Percentiles rank a stretch among this genome's conserved stretches.
Conservation (phyloP, 176 grass and related monocot species). For the Triticum aestivum region DNA sequence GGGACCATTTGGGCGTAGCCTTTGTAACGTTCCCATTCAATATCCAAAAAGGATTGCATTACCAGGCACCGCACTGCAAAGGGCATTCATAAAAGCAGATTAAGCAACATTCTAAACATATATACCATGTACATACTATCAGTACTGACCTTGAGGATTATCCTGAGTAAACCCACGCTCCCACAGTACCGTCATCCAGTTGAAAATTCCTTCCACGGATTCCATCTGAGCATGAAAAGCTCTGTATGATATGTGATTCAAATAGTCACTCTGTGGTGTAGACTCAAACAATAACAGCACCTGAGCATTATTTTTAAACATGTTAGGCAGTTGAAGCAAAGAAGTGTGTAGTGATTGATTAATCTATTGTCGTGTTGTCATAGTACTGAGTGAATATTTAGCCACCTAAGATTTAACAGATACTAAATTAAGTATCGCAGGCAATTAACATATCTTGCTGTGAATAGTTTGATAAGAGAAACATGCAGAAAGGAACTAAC, state of each 20-base stretch:
- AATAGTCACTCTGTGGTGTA: conserved; percentile 43
- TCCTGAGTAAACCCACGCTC: conserved; percentile 92
- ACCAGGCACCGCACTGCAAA: conserved; percentile 79
- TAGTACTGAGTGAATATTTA: neutral
- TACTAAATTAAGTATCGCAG: neutral
- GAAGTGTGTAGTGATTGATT: neutral
- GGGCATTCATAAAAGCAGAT: conserved; percentile 30
- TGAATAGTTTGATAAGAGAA: conserved; percentile 7
- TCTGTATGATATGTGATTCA: conserved; percentile 19
- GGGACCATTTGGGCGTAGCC: conserved; percentile 57
- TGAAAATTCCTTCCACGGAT: conserved; percentile 62
- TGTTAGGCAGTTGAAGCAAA: conserved; percentile 23
- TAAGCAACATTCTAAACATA: conserved; percentile 22
- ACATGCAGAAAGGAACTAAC: conserved; percentile 45
- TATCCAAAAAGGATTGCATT: conserved; percentile 90
- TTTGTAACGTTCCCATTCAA: conserved; percentile 54
- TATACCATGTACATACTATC: neutral
- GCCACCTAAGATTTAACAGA: neutral
- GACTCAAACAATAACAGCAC: conserved; percentile 73
- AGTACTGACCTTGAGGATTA: conserved; percentile 80
- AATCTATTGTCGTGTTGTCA: neutral
- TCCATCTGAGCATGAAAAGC: conserved; percentile 73
- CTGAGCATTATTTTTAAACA: conserved; percentile 39
- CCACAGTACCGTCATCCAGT: conserved; percentile 88
- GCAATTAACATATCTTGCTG: neutral